Base-by-base conservation (phyloP, 2,329 filamentous ascomycete species). In the Colletotrichum godetiae region DNA sequence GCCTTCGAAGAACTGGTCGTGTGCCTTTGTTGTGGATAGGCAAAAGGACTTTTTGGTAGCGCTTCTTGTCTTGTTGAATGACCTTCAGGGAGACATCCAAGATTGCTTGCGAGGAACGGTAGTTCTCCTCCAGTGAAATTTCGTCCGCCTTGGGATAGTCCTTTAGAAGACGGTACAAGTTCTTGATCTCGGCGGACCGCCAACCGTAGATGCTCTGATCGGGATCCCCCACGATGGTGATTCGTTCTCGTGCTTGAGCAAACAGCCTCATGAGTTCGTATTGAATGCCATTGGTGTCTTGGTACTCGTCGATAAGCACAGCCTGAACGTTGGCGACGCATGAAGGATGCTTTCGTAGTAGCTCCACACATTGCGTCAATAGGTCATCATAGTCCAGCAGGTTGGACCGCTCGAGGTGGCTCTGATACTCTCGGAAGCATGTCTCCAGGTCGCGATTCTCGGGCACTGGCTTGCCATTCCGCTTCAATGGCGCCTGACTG, bases 131-230 rank as follows among this genome's bases (percentile, higher is more conserved):
- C 2, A 99, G 86, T 6, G 96, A 92, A 57, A 98, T 91, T 71
- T 97, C 93, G 5, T 95, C 89, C 0, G 95, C 97, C 31, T 93
- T 89, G 0, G 92, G 92, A 79, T 93, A 98, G 72, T 94, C 92
- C 55, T 86, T 86, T 65, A 95, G 89, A 86, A 99, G 92, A 2
- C 93, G 91, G 76, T 90, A 90, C 60, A 98, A 87, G 78, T 98
- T 99, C 80, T 93, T 93, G 77, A 96, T 94, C 81, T 99, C 96
- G 11, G 97, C 96, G 8, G 95, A 95, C 24, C 96, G 92, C 88
- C 97, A 99, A 24, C 96, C 94, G 80, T 98, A 99, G 70, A 99
- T 99, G 81, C 95, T 98, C 82, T 99, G 96, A 81, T 99, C 97
- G 0, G 97, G 96, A 80, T 99, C 96, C 42, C 96, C 97, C 5